These are phyloP conservation scores for Didymella segeticola DNA, from an alignment of 2,329 filamentous ascomycete genomes.

Conservation along the genomic window DNA sequence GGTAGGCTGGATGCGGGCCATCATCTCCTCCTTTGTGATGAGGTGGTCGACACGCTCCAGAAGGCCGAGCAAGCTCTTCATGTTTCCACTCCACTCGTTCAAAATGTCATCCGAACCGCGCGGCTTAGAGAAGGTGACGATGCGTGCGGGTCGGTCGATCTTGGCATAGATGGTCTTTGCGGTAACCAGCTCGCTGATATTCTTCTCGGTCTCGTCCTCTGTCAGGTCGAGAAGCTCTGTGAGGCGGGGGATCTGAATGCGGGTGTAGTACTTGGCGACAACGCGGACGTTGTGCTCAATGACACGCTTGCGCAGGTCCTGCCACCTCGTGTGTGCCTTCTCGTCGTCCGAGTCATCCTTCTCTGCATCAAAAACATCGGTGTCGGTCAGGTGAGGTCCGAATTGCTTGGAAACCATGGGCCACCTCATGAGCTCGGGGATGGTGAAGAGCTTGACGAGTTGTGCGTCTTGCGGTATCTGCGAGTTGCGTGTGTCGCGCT, in stretches of 20 bases:
- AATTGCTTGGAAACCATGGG: constrained; percentile 89
- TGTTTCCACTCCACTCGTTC: constrained; percentile 98
- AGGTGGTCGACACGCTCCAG: constrained; percentile 94
- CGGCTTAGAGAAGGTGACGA: constrained; percentile 94
- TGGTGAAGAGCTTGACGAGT: constrained; percentile 91
- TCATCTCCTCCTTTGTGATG: constrained; percentile 99
- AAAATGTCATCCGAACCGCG: constrained; percentile 93
- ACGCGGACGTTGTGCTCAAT: constrained; percentile 99
- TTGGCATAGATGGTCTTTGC: constrained; percentile 98
- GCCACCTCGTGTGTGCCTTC: constrained; percentile 86
- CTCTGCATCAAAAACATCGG: constrained; percentile 83
- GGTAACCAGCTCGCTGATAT: constrained; percentile 95
- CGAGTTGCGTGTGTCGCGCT: constrained; percentile 81
- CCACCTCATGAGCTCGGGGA: constrained; percentile 98
- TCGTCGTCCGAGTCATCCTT: constrained; percentile 71
- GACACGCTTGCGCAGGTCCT: constrained; percentile 94
- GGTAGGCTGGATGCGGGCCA: constrained; percentile 88
- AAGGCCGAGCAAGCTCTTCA: constrained; percentile 87
- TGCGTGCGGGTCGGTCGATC: constrained; percentile 89
- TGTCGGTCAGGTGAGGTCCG: constrained; percentile 83
- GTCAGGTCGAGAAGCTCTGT: constrained; percentile 90
- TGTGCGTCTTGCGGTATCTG: constrained; percentile 81
- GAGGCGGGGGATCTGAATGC: constrained; percentile 89
- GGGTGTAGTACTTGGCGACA: constrained; percentile 97
- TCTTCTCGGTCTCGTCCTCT: constrained; percentile 97